Evolutionary conservation across 768 basidiomycete genomes (phyloP).

Genomic region (Royoungia palumana): DNA sequence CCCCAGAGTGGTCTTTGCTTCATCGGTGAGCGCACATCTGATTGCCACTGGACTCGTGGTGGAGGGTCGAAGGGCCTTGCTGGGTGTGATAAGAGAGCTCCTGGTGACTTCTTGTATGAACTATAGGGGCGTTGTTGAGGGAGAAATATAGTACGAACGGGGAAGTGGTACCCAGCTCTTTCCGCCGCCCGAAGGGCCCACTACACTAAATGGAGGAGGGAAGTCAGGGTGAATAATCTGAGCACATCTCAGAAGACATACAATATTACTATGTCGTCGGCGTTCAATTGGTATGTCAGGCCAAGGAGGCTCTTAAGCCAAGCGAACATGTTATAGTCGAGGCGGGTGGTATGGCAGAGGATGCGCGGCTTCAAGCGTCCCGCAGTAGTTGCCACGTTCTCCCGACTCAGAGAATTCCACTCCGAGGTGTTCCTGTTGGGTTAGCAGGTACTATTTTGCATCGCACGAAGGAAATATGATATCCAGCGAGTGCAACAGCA

Average conservation of each 20-base stretch:
- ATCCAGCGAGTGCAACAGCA: too few species aligned
- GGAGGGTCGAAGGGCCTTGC: neutral
- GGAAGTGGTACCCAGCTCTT: conserved; percentile 16
- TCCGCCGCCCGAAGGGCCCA: conserved; percentile 19
- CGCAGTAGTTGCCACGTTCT: too few species aligned
- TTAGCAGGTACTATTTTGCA: too few species aligned
- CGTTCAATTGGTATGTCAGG: neutral
- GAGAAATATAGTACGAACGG: neutral
- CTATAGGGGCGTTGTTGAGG: neutral
- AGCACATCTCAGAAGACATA: neutral
- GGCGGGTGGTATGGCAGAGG: too few species aligned
- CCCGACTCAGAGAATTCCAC: too few species aligned
- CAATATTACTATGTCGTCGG: conserved; percentile 21
- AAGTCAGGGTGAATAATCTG: neutral
- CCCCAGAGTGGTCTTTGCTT: neutral
- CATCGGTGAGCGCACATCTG: conserved; percentile 3
- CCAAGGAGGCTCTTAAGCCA: neutral
- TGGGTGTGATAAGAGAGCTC: neutral
- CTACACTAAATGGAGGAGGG: conserved; percentile 4
- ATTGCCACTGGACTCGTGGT: conserved; percentile 7
- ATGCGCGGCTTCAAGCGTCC: too few species aligned
- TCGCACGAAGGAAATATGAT: too few species aligned
- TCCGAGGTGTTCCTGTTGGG: too few species aligned
- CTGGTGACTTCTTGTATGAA: conserved; percentile 9
- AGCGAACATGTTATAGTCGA: too few species aligned